Percentiles rank a stretch among this genome's conserved stretches.
phyloP scores from a whole-genome alignment of 2,329 filamentous ascomycete genomes.

The Sporothrix phasma region DNA sequence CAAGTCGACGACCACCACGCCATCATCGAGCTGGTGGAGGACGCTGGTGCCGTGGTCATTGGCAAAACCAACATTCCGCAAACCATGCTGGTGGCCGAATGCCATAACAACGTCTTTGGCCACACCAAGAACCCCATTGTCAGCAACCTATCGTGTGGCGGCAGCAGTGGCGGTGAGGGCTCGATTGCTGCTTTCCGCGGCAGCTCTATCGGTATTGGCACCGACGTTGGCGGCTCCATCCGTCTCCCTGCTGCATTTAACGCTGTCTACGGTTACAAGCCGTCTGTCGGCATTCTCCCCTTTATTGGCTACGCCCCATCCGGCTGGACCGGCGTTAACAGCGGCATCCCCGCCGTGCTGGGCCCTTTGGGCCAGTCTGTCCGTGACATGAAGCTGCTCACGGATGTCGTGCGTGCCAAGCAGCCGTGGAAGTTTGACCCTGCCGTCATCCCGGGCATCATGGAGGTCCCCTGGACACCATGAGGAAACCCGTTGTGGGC shows the following conservation, averaged over 20 bases:
- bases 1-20: conserved; percentile 17
- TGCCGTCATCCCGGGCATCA: conserved; percentile 11
- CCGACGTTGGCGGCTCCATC: conserved; percentile 24
- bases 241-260: conserved; percentile 26
- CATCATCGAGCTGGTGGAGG: conserved; percentile 22
- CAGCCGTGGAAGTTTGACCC: conserved; percentile 17
- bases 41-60: conserved; percentile 24
- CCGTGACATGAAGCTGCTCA: conserved; percentile 13
- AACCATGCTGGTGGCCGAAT: conserved; percentile 25
- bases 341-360: conserved; percentile 15
- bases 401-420: conserved; percentile 8
- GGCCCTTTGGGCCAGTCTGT: conserved; percentile 15
- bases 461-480: conserved; percentile 5
- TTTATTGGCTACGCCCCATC: conserved; percentile 18
- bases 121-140: conserved; percentile 29
- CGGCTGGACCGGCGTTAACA: conserved; percentile 16
- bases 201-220: conserved; percentile 38
- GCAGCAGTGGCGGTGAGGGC: conserved; percentile 31
- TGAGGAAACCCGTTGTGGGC: conserved; percentile 11
- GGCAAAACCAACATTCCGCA: conserved; percentile 24
- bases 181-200: conserved; percentile 28
- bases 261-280: conserved; percentile 26
- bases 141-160: conserved; percentile 27
- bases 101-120: conserved; percentile 30
- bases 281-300: conserved; percentile 20